Percentiles rank a stretch among this genome's conserved stretches.
phyloP scores from a whole-genome alignment of 768 basidiomycete genomes.

The Termitomyces sp. region DNA sequence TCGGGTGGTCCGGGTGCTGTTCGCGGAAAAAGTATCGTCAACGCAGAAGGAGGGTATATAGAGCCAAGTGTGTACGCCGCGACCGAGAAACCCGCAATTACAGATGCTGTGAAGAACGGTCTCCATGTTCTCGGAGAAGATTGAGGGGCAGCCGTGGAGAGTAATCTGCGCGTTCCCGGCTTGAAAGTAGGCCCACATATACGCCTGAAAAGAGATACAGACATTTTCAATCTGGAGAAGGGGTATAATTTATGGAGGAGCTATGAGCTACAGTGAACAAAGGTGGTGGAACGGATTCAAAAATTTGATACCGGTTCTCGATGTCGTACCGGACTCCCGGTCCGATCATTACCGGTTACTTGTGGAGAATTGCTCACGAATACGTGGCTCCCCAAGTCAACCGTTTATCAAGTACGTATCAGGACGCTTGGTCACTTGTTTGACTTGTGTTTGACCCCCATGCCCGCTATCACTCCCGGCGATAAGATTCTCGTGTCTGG shows the following conservation, averaged over 20 bases:
- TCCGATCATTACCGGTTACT: too few relatives aligned
- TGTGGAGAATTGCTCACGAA: too few relatives aligned
- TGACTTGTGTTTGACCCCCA: slow-evolving; percentile 2
- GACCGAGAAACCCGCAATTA: slow-evolving; percentile 29
- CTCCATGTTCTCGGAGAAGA: slow-evolving; percentile 16
- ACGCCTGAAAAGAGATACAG: slow-evolving; percentile 7
- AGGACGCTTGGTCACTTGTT: too few relatives aligned
- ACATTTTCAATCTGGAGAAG: slow-evolving; percentile 2
- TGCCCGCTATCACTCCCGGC: slow-evolving; percentile 19
- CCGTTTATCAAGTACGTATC: background rate
- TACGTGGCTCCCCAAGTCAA: too few relatives aligned
- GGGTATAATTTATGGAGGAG: slow-evolving; percentile 9
- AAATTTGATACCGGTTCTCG: too few relatives aligned
- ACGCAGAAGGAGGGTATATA: slow-evolving; percentile 64
- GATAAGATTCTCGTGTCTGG: slow-evolving; percentile 27
- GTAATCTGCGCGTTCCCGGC: background rate
- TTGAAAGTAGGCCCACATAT: background rate
- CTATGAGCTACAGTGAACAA: too few relatives aligned
- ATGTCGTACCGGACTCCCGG: too few relatives aligned
- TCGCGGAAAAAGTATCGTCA: slow-evolving; percentile 72
- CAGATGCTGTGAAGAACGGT: slow-evolving; percentile 21
- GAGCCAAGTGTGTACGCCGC: slow-evolving; percentile 55
- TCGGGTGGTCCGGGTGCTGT: slow-evolving; percentile 69
- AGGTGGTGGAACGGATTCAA: background rate
- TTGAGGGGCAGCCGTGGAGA: slow-evolving; percentile 8